Evolutionary conservation across 2,329 filamentous ascomycete species (phyloP), one percentile per base, ranked within the genome.

Genomic region (Cladosporium phlei): DNA sequence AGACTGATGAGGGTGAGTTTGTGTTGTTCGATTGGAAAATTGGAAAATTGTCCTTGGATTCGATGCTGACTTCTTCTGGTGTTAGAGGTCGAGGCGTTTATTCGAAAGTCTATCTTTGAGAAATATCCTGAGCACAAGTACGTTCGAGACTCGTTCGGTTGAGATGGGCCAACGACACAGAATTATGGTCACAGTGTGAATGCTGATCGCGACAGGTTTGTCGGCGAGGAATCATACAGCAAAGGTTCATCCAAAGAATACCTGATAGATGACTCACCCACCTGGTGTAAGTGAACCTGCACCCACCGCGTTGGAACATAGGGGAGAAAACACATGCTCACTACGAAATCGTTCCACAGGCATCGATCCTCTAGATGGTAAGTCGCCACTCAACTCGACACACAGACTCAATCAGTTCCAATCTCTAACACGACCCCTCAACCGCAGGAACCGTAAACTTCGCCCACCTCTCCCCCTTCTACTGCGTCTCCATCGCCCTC

Each of bases 391-490:
- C 17, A 19, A n/a, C n/a, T n/a, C n/a, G n/a, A n/a, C n/a, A n/a
- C n/a, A n/a, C n/a, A n/a, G n/a, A n/a, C n/a, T n/a, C n/a, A n/a
- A n/a, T n/a, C n/a, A n/a, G n/a, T 25, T 25, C 7, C 9, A 14
- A 21, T 38, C 34, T 38, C 28, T 10, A n/a, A 30, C 8, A n/a
- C 28, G n/a, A n/a, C n/a, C n/a, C n/a, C 12, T 38, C 25, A n/a
- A 19, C 9, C n/a, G 12, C 21, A 74, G 73, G 76, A 33, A 89
- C 86, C 3, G 84, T 89, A 50, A 89, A 89, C 70, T 89, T 85
- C 68, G 86, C 85, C 22, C 86, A 89, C 63, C 74, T 87, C 5
- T 88, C 87, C 60, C 84, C 84, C 49, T 87, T 88, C 81, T 88
- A 86, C 68, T 89, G 86, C 64, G 82, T 89, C 33, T 86, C 82